Evolutionary conservation across 345 rosid genomes (phyloP).

Genomic region (Nephelium lappaceum): DNA sequence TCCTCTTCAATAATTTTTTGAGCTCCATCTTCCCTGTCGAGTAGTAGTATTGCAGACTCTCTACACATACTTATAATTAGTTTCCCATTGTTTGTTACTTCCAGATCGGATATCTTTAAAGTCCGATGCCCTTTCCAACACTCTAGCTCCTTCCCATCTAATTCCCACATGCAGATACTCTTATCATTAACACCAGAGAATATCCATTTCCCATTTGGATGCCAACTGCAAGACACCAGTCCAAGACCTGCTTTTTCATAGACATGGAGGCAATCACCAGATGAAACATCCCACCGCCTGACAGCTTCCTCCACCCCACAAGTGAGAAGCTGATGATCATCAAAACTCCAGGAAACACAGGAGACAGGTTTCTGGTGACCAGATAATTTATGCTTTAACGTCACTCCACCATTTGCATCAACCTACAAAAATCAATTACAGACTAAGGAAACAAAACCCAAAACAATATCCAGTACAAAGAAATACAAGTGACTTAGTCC

Average conservation of each 20-base stretch:
- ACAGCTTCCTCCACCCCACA: slow-evolving; percentile 61
- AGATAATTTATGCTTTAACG: slow-evolving; percentile 48
- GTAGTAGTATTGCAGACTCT: slow-evolving; percentile 51
- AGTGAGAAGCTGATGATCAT: slow-evolving; percentile 60
- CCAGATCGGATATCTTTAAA: slow-evolving; percentile 57
- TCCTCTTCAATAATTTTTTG: slow-evolving; percentile 56
- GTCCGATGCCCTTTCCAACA: slow-evolving; percentile 60
- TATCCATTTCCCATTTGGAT: slow-evolving; percentile 52
- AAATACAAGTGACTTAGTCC: not conserved
- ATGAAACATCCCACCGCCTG: slow-evolving; percentile 61
- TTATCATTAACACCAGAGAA: slow-evolving; percentile 54
- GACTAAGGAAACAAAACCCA: not conserved
- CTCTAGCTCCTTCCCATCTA: slow-evolving; percentile 57
- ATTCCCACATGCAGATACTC: slow-evolving; percentile 59
- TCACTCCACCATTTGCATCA: slow-evolving; percentile 39
- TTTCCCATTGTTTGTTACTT: slow-evolving; percentile 54
- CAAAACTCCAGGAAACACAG: slow-evolving; percentile 66
- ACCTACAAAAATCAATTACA: slow-evolving; percentile 35
- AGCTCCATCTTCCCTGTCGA: slow-evolving; percentile 47
- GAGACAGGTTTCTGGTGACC: slow-evolving; percentile 62
- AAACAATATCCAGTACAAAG: not conserved
- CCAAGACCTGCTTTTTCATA: slow-evolving; percentile 58
- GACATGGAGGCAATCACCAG: slow-evolving; percentile 62
- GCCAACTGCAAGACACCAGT: slow-evolving; percentile 68
- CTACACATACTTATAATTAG: slow-evolving; percentile 53